Evolutionary conservation across 805 yeast genomes (phyloP).

Genomic region (Candida dendrica): DNA sequence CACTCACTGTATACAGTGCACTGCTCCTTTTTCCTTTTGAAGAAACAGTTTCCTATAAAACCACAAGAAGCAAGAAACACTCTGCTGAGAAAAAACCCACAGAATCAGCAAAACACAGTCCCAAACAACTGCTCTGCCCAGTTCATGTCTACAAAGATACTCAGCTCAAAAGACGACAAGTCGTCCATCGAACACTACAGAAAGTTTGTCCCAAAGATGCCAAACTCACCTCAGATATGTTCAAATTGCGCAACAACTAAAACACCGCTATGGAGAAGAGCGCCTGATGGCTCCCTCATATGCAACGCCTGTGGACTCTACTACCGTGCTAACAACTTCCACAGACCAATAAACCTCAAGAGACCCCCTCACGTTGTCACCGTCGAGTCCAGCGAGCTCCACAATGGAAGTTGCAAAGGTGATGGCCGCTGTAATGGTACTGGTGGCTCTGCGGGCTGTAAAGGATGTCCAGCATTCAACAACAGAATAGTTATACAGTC

Average conservation of each 20-base stretch:
- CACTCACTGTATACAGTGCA: too few relatives aligned
- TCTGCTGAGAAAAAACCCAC: too few relatives aligned
- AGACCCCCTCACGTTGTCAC: slow-evolving; percentile 74
- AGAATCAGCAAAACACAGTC: too few relatives aligned
- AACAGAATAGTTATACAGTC: slow-evolving; percentile 47
- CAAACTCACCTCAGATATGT: slow-evolving; percentile 33
- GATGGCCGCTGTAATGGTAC: slow-evolving; percentile 74
- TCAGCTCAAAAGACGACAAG: neutral
- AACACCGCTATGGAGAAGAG: slow-evolving; percentile 91
- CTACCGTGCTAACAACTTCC: slow-evolving; percentile 83
- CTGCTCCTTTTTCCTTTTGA: too few relatives aligned
- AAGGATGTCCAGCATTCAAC: slow-evolving; percentile 78
- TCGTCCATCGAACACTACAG: neutral
- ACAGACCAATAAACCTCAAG: slow-evolving; percentile 80
- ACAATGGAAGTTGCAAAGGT: slow-evolving; percentile 20
- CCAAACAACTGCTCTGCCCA: neutral
- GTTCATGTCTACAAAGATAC: neutral
- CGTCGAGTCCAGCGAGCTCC: slow-evolving; percentile 39
- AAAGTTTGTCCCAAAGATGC: slow-evolving; percentile 1
- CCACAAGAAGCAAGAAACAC: too few relatives aligned
- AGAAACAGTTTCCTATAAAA: too few relatives aligned
- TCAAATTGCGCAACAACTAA: slow-evolving; percentile 84
- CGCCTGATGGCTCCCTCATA: slow-evolving; percentile 81
- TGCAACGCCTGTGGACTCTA: slow-evolving; percentile 96
- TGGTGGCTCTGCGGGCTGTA: slow-evolving; percentile 75